A percentile compares a stretch with the other conserved stretches of the same genome.
phyloP scores from a whole-genome alignment of 2,329 filamentous ascomycete species.

The Orbilia brochopaga region DNA sequence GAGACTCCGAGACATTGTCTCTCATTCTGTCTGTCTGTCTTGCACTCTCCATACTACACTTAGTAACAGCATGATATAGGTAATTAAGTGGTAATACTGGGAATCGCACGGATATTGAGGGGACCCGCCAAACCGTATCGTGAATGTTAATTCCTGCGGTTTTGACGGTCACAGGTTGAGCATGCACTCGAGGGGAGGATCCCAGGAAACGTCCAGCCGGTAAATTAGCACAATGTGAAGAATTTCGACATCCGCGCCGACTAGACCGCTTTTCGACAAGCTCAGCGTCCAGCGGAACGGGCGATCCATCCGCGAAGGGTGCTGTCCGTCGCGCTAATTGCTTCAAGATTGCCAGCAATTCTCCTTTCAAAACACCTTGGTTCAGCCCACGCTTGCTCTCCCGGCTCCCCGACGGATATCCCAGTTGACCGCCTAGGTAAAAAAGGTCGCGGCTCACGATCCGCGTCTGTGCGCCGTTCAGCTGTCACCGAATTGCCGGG shows the following conservation, averaged over 20 bases:
- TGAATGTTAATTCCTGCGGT: too few species aligned
- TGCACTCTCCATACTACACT: not conserved
- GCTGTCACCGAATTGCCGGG: slow-evolving; percentile 45
- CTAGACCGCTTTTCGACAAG: slow-evolving; percentile 30
- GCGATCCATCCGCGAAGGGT: not conserved
- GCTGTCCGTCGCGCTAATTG: too few species aligned
- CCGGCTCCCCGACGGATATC: slow-evolving; percentile 38
- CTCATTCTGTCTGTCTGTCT: slow-evolving; percentile 12
- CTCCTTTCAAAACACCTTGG: too few species aligned
- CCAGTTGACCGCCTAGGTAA: not conserved
- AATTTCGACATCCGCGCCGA: slow-evolving; percentile 7
- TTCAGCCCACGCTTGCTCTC: slow-evolving; percentile 32
- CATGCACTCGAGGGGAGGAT: slow-evolving; percentile 23
- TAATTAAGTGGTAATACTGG: too few species aligned
- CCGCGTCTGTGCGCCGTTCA: slow-evolving; percentile 35
- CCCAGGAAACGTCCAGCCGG: slow-evolving; percentile 44
- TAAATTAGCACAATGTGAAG: slow-evolving; percentile 32
- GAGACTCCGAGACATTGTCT: slow-evolving; percentile 13
- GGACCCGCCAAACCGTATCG: too few species aligned
- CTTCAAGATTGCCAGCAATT: too few species aligned
- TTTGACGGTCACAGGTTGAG: too few species aligned
- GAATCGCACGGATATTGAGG: too few species aligned
- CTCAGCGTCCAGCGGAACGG: slow-evolving; percentile 12
- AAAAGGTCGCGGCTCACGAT: not conserved
- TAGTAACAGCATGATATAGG: not conserved